Percentiles rank a stretch among this genome's conserved stretches.
Conservation (phyloP, 805 yeast genomes). For the Wickerhamomyces alni region DNA sequence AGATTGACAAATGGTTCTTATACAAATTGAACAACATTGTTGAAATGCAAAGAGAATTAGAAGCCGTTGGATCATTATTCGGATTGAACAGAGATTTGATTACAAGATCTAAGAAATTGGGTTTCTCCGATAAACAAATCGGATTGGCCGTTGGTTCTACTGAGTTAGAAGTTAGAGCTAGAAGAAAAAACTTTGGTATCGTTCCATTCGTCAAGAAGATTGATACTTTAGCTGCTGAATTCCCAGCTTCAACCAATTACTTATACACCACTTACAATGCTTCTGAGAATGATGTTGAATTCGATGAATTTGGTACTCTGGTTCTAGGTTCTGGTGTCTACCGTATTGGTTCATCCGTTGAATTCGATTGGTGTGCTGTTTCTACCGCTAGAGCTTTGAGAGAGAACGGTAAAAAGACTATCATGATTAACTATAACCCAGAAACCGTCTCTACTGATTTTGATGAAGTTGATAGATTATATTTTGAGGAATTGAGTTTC, state of each 20-base stretch:
- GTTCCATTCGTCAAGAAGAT: constrained; percentile 93
- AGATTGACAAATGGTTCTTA: constrained; percentile 94
- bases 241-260: constrained; percentile 96
- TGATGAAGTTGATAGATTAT: constrained; percentile 95
- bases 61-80: constrained; percentile 50
- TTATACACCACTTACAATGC: constrained; percentile 96
- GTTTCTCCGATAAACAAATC: constrained; percentile 93
- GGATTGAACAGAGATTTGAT: constrained; percentile 64
- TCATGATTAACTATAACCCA: constrained; percentile 97
- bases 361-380: constrained; percentile 99
- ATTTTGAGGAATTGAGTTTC: constrained; percentile 90
- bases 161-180: constrained; percentile 78
- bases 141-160: constrained; percentile 64
- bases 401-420: constrained; percentile 79
- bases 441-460: constrained; percentile 98
- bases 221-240: constrained; percentile 97
- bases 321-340: constrained; percentile 99
- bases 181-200: constrained; percentile 75
- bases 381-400: constrained; percentile 93
- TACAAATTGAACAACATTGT: constrained; percentile 91
- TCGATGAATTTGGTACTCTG: constrained; percentile 86
- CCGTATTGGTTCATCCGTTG: constrained; percentile 97
- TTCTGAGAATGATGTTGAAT: constrained; percentile 71
- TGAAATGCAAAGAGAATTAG: constrained; percentile 77
- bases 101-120: constrained; percentile 81